These are phyloP conservation scores for Saprolegnia diclina DNA, from an alignment of 352 stramenopile genomes.

Conservation along the genomic window DNA sequence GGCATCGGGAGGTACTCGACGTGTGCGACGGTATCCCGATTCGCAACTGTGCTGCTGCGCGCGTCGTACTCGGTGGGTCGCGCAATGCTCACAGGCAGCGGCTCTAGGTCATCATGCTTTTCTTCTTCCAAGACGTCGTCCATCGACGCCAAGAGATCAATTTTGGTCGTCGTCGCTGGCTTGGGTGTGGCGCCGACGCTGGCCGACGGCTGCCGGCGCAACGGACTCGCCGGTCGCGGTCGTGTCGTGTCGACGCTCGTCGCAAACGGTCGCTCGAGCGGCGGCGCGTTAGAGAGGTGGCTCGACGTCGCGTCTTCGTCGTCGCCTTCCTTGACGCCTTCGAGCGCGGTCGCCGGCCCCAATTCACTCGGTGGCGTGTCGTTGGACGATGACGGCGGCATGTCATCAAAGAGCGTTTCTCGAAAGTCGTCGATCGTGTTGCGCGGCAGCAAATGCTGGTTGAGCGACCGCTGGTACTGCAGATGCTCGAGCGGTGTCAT, in stretches of 20 bases:
- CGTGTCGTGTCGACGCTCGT: background rate
- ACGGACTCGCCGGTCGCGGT: background rate
- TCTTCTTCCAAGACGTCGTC: background rate
- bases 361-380: too few species aligned
- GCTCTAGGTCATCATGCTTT: background rate
- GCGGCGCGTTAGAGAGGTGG: background rate
- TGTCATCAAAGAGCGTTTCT: slow-evolving; percentile 11
- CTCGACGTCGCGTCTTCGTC: background rate
- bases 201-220: background rate
- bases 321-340: background rate
- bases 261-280: background rate
- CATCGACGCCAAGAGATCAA: background rate
- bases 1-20: background rate
- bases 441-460: slow-evolving; percentile 7
- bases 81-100: background rate
- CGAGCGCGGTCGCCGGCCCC: background rate
- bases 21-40: background rate
- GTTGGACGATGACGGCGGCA: too few species aligned
- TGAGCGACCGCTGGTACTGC: slow-evolving; percentile 22
- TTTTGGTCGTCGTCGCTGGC: background rate
- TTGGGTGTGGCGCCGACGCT: background rate
- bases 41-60: background rate
- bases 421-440: background rate
- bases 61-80: background rate
- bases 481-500: slow-evolving; percentile 25